A percentile compares a stretch with the other conserved stretches of the same genome.
phyloP scores from a whole-genome alignment of 2,329 filamentous ascomycete genomes.

The Colletotrichum musicola region DNA sequence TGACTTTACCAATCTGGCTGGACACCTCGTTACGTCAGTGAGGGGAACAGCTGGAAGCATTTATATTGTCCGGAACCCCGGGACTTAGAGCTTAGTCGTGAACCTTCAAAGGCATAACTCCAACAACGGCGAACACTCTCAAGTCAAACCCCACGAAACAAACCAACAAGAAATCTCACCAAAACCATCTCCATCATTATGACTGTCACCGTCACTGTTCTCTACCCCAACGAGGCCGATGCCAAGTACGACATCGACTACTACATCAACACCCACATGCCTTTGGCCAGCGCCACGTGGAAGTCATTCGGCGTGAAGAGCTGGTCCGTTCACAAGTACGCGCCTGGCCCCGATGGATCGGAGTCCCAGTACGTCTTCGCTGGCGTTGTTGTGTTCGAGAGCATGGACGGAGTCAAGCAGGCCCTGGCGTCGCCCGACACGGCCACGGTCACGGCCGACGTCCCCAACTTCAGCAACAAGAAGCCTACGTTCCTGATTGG shows the following conservation, averaged over 20 bases:
- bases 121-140: background rate
- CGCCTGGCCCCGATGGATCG: slow-evolving; percentile 18
- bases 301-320: slow-evolving; percentile 17
- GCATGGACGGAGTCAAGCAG: slow-evolving; percentile 21
- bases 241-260: slow-evolving; percentile 39
- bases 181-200: background rate
- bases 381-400: slow-evolving; percentile 24
- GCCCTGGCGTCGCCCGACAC: slow-evolving; percentile 22
- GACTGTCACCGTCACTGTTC: slow-evolving; percentile 29
- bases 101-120: no score
- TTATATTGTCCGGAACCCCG: slow-evolving; percentile 2
- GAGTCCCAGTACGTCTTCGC: slow-evolving; percentile 31
- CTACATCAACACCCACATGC: slow-evolving; percentile 37
- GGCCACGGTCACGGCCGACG: slow-evolving; percentile 27
- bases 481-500: slow-evolving; percentile 50
- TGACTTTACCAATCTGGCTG: background rate
- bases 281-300: slow-evolving; percentile 26
- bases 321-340: slow-evolving; percentile 33
- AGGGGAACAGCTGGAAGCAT: slow-evolving; percentile 24
- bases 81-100: no score
- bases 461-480: slow-evolving; percentile 48
- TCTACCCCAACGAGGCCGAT: slow-evolving; percentile 43
- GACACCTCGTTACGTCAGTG: slow-evolving; percentile 23
- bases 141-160: background rate
- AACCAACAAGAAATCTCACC: background rate